Evolutionary conservation across 1,284 basidiomycete species (phyloP).

Genomic region (Cryptococcus amylolentus): DNA sequence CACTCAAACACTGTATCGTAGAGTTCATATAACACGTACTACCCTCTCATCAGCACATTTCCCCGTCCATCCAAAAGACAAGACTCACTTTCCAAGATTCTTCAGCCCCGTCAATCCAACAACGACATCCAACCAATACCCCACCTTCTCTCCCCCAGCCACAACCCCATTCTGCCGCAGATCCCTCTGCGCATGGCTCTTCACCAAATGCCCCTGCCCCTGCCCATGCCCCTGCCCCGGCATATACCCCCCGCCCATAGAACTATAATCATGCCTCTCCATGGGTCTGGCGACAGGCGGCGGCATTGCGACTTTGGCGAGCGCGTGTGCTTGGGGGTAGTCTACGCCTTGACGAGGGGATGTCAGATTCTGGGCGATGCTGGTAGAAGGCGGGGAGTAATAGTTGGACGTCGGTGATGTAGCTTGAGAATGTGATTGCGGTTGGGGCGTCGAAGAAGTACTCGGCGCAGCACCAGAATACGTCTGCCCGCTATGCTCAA

Average conservation of each 20-base stretch:
- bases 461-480: slow-evolving; percentile 53
- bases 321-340: slow-evolving; percentile 66
- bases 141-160: slow-evolving; percentile 50
- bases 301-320: slow-evolving; percentile 61
- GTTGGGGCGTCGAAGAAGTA: slow-evolving; percentile 1
- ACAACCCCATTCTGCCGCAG: slow-evolving; percentile 21
- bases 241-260: not conserved
- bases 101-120: slow-evolving; percentile 83
- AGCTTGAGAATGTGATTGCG: not conserved
- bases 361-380: slow-evolving; percentile 19
- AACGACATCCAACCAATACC: slow-evolving; percentile 73
- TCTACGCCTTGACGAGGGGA: slow-evolving; percentile 55
- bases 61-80: not conserved
- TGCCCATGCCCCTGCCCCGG: not conserved
- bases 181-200: slow-evolving; percentile 30
- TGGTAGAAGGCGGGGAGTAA: not conserved
- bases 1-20: slow-evolving; percentile 90
- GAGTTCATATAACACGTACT: slow-evolving; percentile 98
- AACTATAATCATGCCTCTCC: slow-evolving; percentile 60
- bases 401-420: not conserved
- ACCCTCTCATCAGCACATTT: slow-evolving; percentile 4
- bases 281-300: slow-evolving; percentile 64
- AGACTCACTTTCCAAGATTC: slow-evolving; percentile 77
- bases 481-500: slow-evolving; percentile 71
- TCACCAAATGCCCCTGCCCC: not conserved